These are phyloP conservation scores for Sherardia arvensis DNA, from an alignment of 257 asterid species.

Conservation along the genomic window DNA sequence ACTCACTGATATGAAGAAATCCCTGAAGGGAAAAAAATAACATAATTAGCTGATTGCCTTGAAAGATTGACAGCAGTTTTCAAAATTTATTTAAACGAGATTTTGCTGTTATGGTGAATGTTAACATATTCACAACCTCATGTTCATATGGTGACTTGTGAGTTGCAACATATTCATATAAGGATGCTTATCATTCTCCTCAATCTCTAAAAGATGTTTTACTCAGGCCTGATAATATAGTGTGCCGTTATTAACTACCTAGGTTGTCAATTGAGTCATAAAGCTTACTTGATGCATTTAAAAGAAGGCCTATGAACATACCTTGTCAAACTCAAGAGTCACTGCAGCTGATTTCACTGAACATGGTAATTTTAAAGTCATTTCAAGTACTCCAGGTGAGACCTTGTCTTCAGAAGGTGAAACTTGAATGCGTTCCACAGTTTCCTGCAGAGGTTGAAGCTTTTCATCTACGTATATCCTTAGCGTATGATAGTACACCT, in stretches of 20 bases:
- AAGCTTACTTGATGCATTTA: background rate
- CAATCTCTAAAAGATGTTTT: background rate
- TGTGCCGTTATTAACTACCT: background rate
- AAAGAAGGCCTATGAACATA: constrained; percentile 14
- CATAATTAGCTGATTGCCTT: background rate
- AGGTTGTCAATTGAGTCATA: background rate
- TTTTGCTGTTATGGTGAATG: background rate
- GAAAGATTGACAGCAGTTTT: background rate
- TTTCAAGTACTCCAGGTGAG: constrained; percentile 88
- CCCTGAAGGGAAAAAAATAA: constrained; percentile 65
- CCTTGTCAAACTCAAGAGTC: constrained; percentile 94
- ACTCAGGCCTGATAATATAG: background rate
- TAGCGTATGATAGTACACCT: constrained; percentile 82
- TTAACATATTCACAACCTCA: background rate
- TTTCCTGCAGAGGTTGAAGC: constrained; percentile 37
- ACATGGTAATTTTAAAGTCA: constrained; percentile 67
- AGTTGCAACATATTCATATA: background rate
- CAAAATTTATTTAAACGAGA: background rate
- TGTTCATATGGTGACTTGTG: background rate
- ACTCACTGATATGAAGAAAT: constrained; percentile 91
- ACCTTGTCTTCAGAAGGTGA: constrained; percentile 96
- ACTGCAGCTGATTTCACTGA: constrained; percentile 62
- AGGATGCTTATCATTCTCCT: background rate
- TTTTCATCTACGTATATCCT: constrained; percentile 61
- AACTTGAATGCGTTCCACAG: constrained; percentile 52